Conservation (phyloP, 129 eudicot species). For the Saussurea involucrata region DNA sequence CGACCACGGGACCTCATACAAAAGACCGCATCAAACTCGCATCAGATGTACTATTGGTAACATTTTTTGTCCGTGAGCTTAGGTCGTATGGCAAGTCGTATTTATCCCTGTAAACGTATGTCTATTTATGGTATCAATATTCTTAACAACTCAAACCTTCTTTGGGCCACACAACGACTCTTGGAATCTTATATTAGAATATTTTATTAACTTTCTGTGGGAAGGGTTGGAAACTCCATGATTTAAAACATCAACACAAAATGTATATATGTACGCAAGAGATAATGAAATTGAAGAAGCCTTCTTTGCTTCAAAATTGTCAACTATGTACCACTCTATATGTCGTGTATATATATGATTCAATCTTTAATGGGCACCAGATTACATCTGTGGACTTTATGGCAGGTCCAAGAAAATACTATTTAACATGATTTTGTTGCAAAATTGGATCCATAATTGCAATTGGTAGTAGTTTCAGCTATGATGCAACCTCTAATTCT, state of each 20-base stretch:
- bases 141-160: background rate
- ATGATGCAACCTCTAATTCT: background rate
- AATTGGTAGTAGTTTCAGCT: background rate
- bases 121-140: background rate
- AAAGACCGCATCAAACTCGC: too few species aligned
- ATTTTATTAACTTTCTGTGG: background rate
- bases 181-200: background rate
- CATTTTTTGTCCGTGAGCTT: too few species aligned
- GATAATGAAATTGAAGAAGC: background rate
- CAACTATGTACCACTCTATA: background rate
- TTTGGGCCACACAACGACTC: background rate
- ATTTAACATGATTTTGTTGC: background rate
- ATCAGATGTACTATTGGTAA: too few species aligned
- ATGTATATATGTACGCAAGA: background rate
- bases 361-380: background rate
- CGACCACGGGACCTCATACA: too few species aligned
- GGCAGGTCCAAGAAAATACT: background rate
- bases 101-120: background rate
- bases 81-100: background rate
- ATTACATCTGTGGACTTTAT: background rate
- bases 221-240: background rate
- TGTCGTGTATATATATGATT: background rate
- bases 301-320: background rate
- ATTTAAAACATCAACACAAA: background rate
- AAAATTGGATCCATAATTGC: background rate